These are phyloP conservation scores for Trifolium dubium DNA, from an alignment of 306 rosid genomes.

Conservation along the genomic window DNA sequence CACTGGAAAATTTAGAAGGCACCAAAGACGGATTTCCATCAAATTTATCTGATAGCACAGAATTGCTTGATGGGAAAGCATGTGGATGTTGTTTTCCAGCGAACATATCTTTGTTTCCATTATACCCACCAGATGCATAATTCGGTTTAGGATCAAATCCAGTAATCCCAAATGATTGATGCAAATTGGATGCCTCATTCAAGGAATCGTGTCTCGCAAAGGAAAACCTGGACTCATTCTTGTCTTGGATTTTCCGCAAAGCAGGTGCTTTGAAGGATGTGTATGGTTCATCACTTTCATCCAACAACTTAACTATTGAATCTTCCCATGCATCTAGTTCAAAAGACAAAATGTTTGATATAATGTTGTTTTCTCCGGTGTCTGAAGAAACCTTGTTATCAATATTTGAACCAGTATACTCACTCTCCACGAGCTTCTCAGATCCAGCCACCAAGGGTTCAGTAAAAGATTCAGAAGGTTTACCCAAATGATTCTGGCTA, in stretches of 20 bases:
- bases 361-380: slow-evolving; percentile 57
- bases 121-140: slow-evolving; percentile 37
- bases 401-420: slow-evolving; percentile 29
- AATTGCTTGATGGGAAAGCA: slow-evolving; percentile 38
- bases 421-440: slow-evolving; percentile 38
- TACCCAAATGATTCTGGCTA: slow-evolving; percentile 39
- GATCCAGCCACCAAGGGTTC: slow-evolving; percentile 33
- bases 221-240: slow-evolving; percentile 59
- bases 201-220: slow-evolving; percentile 55
- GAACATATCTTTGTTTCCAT: slow-evolving; percentile 40
- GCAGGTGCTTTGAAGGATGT: slow-evolving; percentile 43
- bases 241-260: slow-evolving; percentile 48
- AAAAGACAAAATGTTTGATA: slow-evolving; percentile 56
- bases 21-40: slow-evolving; percentile 41
- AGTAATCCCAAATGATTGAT: slow-evolving; percentile 33
- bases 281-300: slow-evolving; percentile 48
- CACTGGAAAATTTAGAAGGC: slow-evolving; percentile 41
- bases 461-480: slow-evolving; percentile 31
- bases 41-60: slow-evolving; percentile 37
- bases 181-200: slow-evolving; percentile 42
- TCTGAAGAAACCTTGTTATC: slow-evolving; percentile 46
- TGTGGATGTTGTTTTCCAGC: slow-evolving; percentile 32
- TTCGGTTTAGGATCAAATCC: slow-evolving; percentile 26
- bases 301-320: slow-evolving; percentile 52
- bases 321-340: slow-evolving; percentile 59